Evolutionary conservation across 2,329 filamentous ascomycete species (phyloP).

Genomic region (Fusarium sp.): DNA sequence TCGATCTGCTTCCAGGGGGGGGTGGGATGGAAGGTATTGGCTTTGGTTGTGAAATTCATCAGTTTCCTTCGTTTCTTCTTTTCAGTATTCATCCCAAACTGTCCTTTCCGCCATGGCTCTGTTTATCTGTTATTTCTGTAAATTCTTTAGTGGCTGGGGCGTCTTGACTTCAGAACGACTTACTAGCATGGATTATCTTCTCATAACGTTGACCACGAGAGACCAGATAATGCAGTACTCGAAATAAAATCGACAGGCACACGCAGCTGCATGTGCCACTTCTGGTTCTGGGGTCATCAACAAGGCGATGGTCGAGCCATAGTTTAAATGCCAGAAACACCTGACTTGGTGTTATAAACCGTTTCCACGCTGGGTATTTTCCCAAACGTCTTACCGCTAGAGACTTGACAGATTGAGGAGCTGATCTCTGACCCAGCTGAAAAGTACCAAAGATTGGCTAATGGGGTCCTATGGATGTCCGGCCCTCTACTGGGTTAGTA

Average conservation of each 20-base stretch:
- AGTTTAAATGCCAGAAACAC: background rate
- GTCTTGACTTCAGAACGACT: background rate
- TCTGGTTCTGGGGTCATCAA: no score
- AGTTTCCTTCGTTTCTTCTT: background rate
- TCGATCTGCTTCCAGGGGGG: slow-evolving; percentile 3
- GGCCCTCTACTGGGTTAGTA: background rate
- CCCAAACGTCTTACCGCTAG: slow-evolving; percentile 26
- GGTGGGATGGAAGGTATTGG: background rate
- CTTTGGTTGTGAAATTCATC: background rate
- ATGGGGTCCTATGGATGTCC: background rate
- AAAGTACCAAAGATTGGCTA: background rate
- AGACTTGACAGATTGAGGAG: slow-evolving; percentile 8
- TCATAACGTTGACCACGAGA: background rate
- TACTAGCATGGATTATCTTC: background rate
- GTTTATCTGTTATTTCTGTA: background rate
- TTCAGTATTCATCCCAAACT: background rate
- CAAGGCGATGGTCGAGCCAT: background rate
- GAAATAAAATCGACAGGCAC: background rate
- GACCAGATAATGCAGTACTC: background rate
- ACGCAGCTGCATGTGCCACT: slow-evolving; percentile 5
- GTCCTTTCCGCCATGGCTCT: background rate
- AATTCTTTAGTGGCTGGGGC: background rate
- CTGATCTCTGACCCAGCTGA: background rate
- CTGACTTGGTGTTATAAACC: background rate
- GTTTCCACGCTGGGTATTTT: background rate